phyloP scores from a whole-genome alignment of 139 green algal species.

The Chlamydomonas sp. region DNA sequence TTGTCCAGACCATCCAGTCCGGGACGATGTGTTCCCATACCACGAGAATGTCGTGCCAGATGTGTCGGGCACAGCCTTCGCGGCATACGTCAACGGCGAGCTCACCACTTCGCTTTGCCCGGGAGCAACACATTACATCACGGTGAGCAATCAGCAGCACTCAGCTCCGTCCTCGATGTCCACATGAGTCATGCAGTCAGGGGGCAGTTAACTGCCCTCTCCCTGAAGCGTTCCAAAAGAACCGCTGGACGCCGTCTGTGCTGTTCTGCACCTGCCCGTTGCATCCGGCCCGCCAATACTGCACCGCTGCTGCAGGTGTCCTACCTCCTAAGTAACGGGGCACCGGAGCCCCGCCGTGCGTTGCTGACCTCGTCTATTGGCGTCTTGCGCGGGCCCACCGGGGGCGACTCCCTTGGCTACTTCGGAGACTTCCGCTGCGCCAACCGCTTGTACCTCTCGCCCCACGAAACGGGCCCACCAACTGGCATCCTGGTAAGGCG shows the following conservation, averaged over 20 bases:
- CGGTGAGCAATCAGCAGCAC: background rate
- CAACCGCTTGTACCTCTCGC: constrained; percentile 9
- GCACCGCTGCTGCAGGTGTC: background rate
- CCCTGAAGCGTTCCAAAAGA: too few relatives aligned
- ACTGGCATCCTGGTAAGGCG: background rate
- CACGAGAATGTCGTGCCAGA: constrained; percentile 13
- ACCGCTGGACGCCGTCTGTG: too few relatives aligned
- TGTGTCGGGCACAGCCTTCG: background rate
- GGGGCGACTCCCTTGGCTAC: background rate
- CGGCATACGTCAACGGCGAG: background rate
- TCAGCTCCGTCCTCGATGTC: too few relatives aligned
- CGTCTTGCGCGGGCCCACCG: background rate
- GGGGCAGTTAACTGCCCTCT: too few relatives aligned
- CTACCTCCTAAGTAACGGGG: background rate
- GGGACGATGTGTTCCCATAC: background rate
- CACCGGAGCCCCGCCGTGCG: background rate
- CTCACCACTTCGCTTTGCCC: background rate
- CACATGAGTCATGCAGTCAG: too few relatives aligned
- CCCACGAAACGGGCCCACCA: background rate
- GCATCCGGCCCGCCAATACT: background rate
- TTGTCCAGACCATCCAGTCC: background rate
- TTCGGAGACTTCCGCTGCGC: background rate
- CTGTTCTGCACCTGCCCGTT: too few relatives aligned
- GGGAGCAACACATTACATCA: background rate
- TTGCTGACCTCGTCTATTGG: background rate